Percentiles rank a stretch among this genome's conserved stretches.
Evolutionary conservation across 352 stramenopile species (phyloP).

Genomic region (Phytophthora constricta): DNA sequence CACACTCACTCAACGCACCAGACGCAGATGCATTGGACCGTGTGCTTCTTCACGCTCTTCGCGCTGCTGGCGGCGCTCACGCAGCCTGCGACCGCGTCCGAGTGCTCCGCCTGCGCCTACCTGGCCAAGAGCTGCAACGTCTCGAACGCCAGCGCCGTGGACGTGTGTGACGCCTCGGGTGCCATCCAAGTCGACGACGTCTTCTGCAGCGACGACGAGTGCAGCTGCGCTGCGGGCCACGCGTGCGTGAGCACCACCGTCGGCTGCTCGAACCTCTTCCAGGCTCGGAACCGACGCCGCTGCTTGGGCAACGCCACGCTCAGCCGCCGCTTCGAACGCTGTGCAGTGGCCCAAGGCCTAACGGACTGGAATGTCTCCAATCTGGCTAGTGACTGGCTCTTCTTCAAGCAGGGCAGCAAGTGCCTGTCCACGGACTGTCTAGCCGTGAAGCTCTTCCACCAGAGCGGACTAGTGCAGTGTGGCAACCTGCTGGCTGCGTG

Average conservation of each 20-base stretch:
- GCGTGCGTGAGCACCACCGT: constrained; percentile 70
- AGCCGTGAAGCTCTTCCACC: constrained; percentile 63
- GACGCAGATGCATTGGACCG: constrained; percentile 21
- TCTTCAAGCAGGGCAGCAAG: constrained; percentile 61
- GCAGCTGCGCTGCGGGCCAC: constrained; percentile 53
- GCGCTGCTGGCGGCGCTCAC: constrained; percentile 25
- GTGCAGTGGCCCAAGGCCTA: constrained; percentile 50
- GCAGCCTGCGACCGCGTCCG: constrained; percentile 27
- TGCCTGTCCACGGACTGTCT: constrained; percentile 72
- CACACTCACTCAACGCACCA: constrained; percentile 9
- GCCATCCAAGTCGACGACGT: constrained; percentile 84
- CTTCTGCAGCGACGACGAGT: constrained; percentile 74
- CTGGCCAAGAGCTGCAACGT: constrained; percentile 71
- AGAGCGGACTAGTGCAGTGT: constrained; percentile 70
- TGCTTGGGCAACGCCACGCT: constrained; percentile 64
- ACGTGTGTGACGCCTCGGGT: constrained; percentile 64
- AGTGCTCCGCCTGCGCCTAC: constrained; percentile 69
- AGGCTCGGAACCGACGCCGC: constrained; percentile 69
- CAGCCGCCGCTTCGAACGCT: constrained; percentile 57
- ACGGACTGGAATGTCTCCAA: constrained; percentile 60
- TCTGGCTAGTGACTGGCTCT: constrained; percentile 68
- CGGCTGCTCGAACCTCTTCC: constrained; percentile 74
- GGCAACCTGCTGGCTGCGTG: constrained; percentile 71
- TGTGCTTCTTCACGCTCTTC: constrained; percentile 20
- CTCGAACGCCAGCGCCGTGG: constrained; percentile 5